Evolutionary conservation across 1,284 basidiomycete genomes (phyloP).

Genomic region (Cutaneotrichosporon cyanovorans): DNA sequence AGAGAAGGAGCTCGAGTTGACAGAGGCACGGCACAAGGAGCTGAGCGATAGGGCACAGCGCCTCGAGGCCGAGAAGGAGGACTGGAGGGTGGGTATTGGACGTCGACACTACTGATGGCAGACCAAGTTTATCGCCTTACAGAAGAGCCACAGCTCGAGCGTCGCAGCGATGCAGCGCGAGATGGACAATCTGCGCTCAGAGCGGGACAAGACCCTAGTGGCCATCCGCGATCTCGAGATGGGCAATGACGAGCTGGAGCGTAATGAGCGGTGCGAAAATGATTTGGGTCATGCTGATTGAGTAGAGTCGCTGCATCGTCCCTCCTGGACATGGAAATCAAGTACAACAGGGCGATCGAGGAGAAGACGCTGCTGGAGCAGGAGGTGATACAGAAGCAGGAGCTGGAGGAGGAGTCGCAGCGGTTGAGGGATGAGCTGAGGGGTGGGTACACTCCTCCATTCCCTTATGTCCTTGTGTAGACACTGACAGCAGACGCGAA

Average conservation of each 20-base stretch:
- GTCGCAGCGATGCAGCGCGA: constrained; percentile 57
- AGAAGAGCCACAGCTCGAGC: constrained; percentile 81
- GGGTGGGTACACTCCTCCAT: constrained; percentile 57
- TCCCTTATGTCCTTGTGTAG: not conserved
- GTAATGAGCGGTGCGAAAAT: constrained; percentile 61
- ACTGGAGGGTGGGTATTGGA: constrained; percentile 73
- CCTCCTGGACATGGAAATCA: constrained; percentile 80
- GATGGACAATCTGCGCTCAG: constrained; percentile 68
- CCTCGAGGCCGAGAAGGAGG: constrained; percentile 72
- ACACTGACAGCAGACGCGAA: constrained; percentile 50
- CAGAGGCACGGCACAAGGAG: constrained; percentile 76
- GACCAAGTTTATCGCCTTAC: constrained; percentile 79
- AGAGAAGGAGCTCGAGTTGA: constrained; percentile 76
- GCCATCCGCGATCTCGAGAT: constrained; percentile 84
- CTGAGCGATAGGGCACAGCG: constrained; percentile 65
- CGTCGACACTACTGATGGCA: constrained; percentile 36
- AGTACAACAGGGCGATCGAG: constrained; percentile 84
- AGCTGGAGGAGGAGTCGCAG: constrained; percentile 84
- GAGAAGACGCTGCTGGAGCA: constrained; percentile 96
- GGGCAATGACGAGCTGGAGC: constrained; percentile 91
- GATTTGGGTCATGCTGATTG: not conserved
- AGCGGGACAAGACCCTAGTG: constrained; percentile 68
- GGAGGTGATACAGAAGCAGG: constrained; percentile 85
- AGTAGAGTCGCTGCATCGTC: constrained; percentile 78
- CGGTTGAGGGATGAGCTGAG: constrained; percentile 85